phyloP scores from a whole-genome alignment of 176 grass and related monocot species.

The Paspalum notatum region DNA sequence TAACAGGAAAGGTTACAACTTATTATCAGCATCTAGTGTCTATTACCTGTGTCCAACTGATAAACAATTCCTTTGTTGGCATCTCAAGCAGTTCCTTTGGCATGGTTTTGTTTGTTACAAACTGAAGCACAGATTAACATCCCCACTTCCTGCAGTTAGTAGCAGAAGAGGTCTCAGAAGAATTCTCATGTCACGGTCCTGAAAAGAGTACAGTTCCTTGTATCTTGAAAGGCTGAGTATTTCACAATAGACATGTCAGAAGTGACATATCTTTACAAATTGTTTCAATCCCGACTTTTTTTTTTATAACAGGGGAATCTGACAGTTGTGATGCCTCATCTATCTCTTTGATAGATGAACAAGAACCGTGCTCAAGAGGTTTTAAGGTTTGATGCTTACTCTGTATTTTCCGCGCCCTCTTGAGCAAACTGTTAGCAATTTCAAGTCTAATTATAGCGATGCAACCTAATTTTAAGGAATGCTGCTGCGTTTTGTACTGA shows the following conservation, averaged over 20 bases:
- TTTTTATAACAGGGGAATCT: slow-evolving; percentile 33
- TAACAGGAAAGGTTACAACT: too few species aligned
- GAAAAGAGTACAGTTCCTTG: slow-evolving; percentile 27
- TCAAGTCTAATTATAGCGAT: neutral
- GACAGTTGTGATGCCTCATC: slow-evolving; percentile 21
- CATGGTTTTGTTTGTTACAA: slow-evolving; percentile 27
- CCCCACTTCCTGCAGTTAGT: neutral
- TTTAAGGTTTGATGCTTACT: slow-evolving; percentile 37
- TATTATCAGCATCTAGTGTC: neutral
- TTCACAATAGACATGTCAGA: slow-evolving; percentile 1
- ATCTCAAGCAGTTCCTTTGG: neutral
- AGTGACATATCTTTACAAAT: neutral
- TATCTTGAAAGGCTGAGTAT: slow-evolving; percentile 36
- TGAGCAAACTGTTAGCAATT: neutral
- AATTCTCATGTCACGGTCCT: slow-evolving; percentile 8
- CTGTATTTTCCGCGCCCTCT: slow-evolving; percentile 9
- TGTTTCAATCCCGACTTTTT: slow-evolving; percentile 23
- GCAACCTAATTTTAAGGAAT: neutral
- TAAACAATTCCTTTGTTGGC: neutral
- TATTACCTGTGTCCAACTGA: neutral
- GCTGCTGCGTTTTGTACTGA: slow-evolving; percentile 15
- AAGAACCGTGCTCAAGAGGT: slow-evolving; percentile 35
- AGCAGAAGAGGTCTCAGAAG: slow-evolving; percentile 32
- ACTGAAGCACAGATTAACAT: neutral
- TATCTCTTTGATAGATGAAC: slow-evolving; percentile 32